A percentile compares a stretch with the other conserved stretches of the same genome.
Conservation (phyloP, 1,139 yeast genomes). For the Candida gigantensis region DNA sequence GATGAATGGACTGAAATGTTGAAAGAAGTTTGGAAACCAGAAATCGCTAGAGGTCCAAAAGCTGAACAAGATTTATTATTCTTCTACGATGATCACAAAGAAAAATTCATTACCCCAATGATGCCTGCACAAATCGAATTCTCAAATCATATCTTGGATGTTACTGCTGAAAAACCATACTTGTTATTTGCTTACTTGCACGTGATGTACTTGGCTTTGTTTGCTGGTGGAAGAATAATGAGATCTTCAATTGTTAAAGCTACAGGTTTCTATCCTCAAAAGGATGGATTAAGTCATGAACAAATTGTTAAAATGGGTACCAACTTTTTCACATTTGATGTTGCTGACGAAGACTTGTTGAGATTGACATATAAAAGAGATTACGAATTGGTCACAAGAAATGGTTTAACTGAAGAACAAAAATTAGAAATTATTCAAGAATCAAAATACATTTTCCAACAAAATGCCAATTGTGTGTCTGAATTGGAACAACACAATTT, state of each 20-base stretch:
- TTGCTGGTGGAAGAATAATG: conserved; percentile 84
- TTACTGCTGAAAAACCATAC: conserved; percentile 64
- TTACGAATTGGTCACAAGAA: conserved; percentile 75
- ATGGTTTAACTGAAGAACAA: conserved; percentile 64
- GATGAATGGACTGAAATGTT: conserved; percentile 48
- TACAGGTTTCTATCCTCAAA: conserved; percentile 73
- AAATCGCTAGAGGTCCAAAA: conserved; percentile 60
- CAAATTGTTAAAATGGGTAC: conserved; percentile 65
- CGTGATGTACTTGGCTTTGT: conserved; percentile 80
- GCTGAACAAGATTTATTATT: conserved; percentile 65
- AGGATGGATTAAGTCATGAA: conserved; percentile 60
- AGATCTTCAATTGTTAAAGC: conserved; percentile 66
- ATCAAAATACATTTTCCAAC: conserved; percentile 62
- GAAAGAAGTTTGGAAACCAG: conserved; percentile 67
- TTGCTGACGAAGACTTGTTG: conserved; percentile 65
- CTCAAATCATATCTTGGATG: conserved; percentile 56
- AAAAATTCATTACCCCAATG: conserved; percentile 57
- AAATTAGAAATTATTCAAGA: conserved; percentile 72
- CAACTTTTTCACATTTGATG: conserved; percentile 71
- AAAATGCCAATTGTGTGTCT: conserved; percentile 58
- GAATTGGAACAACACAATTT: conserved; percentile 70
- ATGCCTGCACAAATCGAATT: conserved; percentile 65
- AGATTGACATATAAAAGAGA: conserved; percentile 71
- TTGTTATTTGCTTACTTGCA: conserved; percentile 81
- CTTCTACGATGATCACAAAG: conserved; percentile 57